Evolutionary conservation across 208 protist genomes (phyloP).

Genomic region (Porcisia hertigi): DNA sequence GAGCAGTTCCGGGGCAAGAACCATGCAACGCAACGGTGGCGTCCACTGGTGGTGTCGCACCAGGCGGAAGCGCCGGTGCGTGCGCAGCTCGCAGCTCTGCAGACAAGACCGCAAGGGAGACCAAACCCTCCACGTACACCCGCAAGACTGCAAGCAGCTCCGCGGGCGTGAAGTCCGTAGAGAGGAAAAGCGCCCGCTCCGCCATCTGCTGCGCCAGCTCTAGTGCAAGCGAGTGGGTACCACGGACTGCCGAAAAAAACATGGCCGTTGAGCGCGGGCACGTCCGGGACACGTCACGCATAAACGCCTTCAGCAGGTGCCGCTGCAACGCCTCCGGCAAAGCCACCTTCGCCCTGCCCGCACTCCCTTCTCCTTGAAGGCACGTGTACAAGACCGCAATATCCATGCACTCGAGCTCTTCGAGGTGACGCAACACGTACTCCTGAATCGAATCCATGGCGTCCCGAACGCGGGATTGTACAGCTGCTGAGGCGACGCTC

Average conservation of each 20-base stretch:
- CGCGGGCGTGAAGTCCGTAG: constrained; percentile 72
- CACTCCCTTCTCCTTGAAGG: background rate
- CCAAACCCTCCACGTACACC: constrained; percentile 60
- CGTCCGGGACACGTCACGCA: constrained; percentile 28
- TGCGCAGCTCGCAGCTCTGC: constrained; percentile 19
- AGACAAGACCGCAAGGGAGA: constrained; percentile 37
- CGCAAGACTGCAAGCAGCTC: constrained; percentile 78
- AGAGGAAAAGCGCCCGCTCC: constrained; percentile 70
- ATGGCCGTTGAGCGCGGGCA: constrained; percentile 76
- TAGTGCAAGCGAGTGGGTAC: constrained; percentile 30
- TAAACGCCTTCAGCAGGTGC: constrained; percentile 42
- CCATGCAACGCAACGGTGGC: constrained; percentile 1
- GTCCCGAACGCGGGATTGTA: constrained; percentile 20
- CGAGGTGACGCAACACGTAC: constrained; percentile 26
- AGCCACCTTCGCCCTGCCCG: background rate
- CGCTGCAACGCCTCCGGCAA: constrained; percentile 25
- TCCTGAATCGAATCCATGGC: constrained; percentile 28
- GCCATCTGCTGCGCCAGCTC: constrained; percentile 56
- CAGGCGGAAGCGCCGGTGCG: background rate
- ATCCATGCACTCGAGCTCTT: constrained; percentile 61
- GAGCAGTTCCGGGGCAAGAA: background rate
- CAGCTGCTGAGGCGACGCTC: constrained; percentile 28
- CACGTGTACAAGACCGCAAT: constrained; percentile 75
- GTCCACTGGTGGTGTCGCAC: background rate
- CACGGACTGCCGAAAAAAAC: constrained; percentile 57